Percentiles rank a stretch among this genome's conserved stretches.
Conservation (phyloP, 2,329 filamentous ascomycete species). For the Monosporascus sp. region DNA sequence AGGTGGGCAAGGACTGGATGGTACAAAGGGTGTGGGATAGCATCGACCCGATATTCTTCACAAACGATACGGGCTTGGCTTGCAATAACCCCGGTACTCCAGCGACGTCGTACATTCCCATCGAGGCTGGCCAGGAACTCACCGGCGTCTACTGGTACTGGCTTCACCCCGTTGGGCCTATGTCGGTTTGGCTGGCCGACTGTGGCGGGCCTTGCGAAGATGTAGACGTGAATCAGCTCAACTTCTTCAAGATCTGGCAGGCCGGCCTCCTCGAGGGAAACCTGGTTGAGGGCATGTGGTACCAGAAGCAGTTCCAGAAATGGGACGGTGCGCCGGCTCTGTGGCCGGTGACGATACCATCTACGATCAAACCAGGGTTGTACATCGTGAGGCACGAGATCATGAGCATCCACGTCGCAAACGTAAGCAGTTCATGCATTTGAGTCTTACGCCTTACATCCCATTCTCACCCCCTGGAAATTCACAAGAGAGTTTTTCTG, state of each 20-base stretch:
- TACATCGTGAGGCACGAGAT: conserved; percentile 51
- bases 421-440: conserved; percentile 16
- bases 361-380: conserved; percentile 37
- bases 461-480: no score
- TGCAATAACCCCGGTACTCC: conserved; percentile 32
- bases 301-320: conserved; percentile 33
- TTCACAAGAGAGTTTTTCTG: no score
- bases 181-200: conserved; percentile 33
- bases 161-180: conserved; percentile 36
- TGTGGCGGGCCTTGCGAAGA: conserved; percentile 26
- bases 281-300: conserved; percentile 32
- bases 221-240: conserved; percentile 25
- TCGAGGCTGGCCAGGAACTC: conserved; percentile 30
- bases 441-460: no score
- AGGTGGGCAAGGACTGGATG: conserved; percentile 33
- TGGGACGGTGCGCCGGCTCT: conserved; percentile 32
- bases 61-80: conserved; percentile 27
- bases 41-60: conserved; percentile 33
- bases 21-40: conserved; percentile 32
- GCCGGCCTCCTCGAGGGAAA: conserved; percentile 29
- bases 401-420: conserved; percentile 43
- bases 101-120: conserved; percentile 31
- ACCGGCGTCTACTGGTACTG: conserved; percentile 37
- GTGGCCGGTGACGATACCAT: conserved; percentile 43
- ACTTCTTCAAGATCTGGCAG: conserved; percentile 38